Percentiles rank a stretch among this genome's conserved stretches.
Conservation (phyloP, 2,329 filamentous ascomycete genomes). For the Fusarium graminum region DNA sequence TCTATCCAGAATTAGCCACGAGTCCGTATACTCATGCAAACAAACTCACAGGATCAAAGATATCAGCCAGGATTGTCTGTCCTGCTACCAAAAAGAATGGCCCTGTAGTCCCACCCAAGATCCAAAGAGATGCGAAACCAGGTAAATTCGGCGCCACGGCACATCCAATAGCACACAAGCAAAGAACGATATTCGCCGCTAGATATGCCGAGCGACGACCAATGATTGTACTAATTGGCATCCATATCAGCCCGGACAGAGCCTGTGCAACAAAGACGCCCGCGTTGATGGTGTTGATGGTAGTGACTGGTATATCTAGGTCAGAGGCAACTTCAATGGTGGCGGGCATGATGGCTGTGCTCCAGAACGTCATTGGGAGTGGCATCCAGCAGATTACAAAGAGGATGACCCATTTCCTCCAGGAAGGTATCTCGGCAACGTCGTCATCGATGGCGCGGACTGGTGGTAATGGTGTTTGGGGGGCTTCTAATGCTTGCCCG, state of each 20-base stretch:
- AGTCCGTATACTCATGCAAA: accelerated
- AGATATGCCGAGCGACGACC: conserved; percentile 45
- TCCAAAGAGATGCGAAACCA: conserved; percentile 43
- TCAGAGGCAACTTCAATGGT: conserved; percentile 39
- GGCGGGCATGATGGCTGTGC: conserved; percentile 47
- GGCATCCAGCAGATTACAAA: conserved; percentile 50
- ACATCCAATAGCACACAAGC: conserved; percentile 43
- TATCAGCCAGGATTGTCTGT: conserved; percentile 47
- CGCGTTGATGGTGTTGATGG: conserved; percentile 44
- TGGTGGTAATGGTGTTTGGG: conserved; percentile 3
- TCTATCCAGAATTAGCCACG: conserved; percentile 18
- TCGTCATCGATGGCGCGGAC: conserved; percentile 40
- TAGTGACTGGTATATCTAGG: conserved; percentile 22
- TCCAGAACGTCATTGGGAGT: conserved; percentile 49
- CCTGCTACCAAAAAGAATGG: conserved; percentile 48
- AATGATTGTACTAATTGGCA: conserved; percentile 46
- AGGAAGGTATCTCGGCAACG: conserved; percentile 37
- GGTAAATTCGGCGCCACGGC: conserved; percentile 40
- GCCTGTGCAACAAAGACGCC: conserved; percentile 47
- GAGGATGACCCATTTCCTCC: conserved; percentile 49
- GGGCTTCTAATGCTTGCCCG: background rate
- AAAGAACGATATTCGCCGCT: conserved; percentile 43
- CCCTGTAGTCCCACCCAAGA: conserved; percentile 45
- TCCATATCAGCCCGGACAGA: conserved; percentile 45
- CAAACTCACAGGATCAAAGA: conserved; percentile 45